Base-by-base conservation (phyloP, 441 rosid species). In the Aquilaria agallochum region DNA sequence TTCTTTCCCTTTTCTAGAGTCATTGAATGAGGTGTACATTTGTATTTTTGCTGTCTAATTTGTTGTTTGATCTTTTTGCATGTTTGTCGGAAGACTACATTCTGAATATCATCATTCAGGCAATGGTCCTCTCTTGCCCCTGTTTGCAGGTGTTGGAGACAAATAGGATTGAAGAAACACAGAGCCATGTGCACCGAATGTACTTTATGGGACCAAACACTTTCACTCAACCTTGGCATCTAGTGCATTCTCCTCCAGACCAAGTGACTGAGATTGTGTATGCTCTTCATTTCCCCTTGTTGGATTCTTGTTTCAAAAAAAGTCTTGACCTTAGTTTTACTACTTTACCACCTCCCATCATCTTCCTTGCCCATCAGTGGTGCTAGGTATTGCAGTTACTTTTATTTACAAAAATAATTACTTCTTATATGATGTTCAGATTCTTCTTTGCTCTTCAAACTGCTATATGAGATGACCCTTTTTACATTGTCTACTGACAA, bases 1-100 rank as follows among this genome's bases (percentile, higher is more conserved):
- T 74, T 92, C 98, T 4, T 89, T 92, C 65, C 98, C 98, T 61
- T 92, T 92, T 69, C 73, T 92, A 45, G 98, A 92, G 84, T 92
- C 98, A 11, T 63, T 92, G 63, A 92, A 92, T 67, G 98, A 92
- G 98, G 98, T 87, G 7, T 31, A 54, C 32, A 3, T 42, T 45
- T 55, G 36, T 45, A 33, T 52, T 49, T 32, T 60, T 36, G 53
- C 56, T 60, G 13, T 32, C 15, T 8, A 45, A 31, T 14, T 50
- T 48, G 9, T 62, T 1, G 56, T 49, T 55, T 50, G 33, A 30
- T 53, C 15, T 34, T 31, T 45, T 36, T 3, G 2, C 45, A 42
- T 58, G 11, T 15, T 31, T 27, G 55, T 59, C 8, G 31, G 11
- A 52, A 13, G 30, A 46, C 11, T 12, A 48, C 52, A 31, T 56